phyloP scores from a whole-genome alignment of 2,329 filamentous ascomycete species.

The Aureobasidium sp. region DNA sequence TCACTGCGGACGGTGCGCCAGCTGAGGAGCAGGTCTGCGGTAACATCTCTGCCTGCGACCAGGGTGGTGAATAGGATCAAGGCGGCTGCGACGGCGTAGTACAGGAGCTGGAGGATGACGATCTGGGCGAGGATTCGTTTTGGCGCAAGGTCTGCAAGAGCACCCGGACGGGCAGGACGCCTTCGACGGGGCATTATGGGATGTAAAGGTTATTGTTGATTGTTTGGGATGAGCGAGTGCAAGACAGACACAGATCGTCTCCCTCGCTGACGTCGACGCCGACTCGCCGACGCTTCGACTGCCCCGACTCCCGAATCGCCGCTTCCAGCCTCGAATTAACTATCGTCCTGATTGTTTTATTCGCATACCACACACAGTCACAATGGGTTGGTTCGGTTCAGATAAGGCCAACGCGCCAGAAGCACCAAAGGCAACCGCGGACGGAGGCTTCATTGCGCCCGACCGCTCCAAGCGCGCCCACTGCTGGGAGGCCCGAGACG shows the following conservation, averaged over 20 bases:
- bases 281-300: neutral
- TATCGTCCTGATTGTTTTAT: neutral
- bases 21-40: constrained; percentile 50
- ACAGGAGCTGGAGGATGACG: constrained; percentile 52
- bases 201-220: neutral
- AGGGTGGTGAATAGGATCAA: constrained; percentile 60
- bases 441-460: constrained; percentile 66
- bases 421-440: constrained; percentile 29
- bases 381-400: constrained; percentile 29
- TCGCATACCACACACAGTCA: neutral
- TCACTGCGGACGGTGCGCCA: constrained; percentile 58
- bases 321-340: neutral
- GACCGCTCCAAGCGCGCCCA: constrained; percentile 68
- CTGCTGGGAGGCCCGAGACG: constrained; percentile 87
- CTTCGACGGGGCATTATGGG: constrained; percentile 45
- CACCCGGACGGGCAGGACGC: constrained; percentile 55
- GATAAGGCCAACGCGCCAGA: constrained; percentile 18
- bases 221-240: neutral
- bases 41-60: constrained; percentile 53
- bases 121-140: constrained; percentile 60
- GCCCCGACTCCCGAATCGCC: neutral
- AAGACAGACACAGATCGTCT: neutral
- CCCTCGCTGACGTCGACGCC: neutral
- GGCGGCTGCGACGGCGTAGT: constrained; percentile 52
- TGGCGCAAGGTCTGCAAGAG: constrained; percentile 57